These are phyloP conservation scores for Venturiaceae sp. DNA, from an alignment of 2,329 filamentous ascomycete genomes.

Conservation along the genomic window DNA sequence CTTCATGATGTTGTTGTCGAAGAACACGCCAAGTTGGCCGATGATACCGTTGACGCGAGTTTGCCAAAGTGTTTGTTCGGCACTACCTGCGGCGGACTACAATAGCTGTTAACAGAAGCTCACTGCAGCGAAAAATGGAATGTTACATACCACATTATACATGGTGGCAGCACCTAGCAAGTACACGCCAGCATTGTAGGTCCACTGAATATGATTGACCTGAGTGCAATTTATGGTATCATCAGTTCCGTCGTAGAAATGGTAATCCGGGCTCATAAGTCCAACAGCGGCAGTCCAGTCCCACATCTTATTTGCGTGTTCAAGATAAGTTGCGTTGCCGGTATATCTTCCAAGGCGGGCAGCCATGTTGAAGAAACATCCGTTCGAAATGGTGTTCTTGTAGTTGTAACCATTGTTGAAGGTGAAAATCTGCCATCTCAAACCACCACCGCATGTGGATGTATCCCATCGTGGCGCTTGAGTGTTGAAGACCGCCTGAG, in stretches of 20 bases:
- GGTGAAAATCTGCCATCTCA: conserved; percentile 30
- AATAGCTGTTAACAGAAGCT: conserved; percentile 21
- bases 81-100: conserved; percentile 15
- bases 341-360: conserved; percentile 27
- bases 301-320: conserved; percentile 45
- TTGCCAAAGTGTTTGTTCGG: conserved; percentile 4
- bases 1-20: conserved; percentile 29
- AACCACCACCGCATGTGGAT: conserved; percentile 25
- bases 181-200: conserved; percentile 41
- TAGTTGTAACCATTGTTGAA: conserved; percentile 39
- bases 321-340: conserved; percentile 44
- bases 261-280: conserved; percentile 45
- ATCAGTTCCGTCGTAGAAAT: conserved; percentile 36
- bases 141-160: conserved; percentile 37
- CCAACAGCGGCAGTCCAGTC: conserved; percentile 34
- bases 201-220: conserved; percentile 45
- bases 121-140: conserved; percentile 17
- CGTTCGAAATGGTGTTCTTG: conserved; percentile 39
- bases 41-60: conserved; percentile 22
- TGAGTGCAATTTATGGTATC: conserved; percentile 33
- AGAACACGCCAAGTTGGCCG: conserved; percentile 28
- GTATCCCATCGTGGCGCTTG: conserved; percentile 27
- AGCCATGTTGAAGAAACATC: conserved; percentile 40
- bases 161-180: conserved; percentile 37
- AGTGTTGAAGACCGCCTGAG: conserved; percentile 29